These are phyloP conservation scores for Penicillium taxi DNA, from an alignment of 495 filamentous ascomycete species.

Conservation along the genomic window DNA sequence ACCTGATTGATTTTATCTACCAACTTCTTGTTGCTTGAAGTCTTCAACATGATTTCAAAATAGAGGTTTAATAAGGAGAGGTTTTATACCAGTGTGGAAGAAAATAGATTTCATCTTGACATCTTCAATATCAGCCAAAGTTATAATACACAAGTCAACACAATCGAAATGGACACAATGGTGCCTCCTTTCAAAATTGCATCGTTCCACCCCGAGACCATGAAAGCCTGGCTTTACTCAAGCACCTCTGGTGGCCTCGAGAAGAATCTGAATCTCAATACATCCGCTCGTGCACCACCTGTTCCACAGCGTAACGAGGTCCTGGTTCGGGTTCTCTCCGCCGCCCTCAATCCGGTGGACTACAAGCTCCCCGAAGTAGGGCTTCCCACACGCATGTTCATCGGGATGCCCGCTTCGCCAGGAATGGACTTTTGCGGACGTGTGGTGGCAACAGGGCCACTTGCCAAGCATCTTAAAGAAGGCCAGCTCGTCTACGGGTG, in stretches of 20 bases:
- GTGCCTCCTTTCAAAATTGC: too few species aligned
- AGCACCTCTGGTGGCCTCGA: slow-evolving; percentile 43
- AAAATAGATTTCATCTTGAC: too few species aligned
- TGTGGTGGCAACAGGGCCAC: slow-evolving; percentile 38
- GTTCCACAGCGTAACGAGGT: slow-evolving; percentile 33
- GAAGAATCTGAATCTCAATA: slow-evolving; percentile 47
- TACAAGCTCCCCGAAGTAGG: slow-evolving; percentile 57
- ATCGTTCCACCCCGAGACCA: slow-evolving; percentile 35
- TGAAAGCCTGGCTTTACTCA: slow-evolving; percentile 58
- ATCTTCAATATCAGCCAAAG: too few species aligned
- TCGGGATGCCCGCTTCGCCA: slow-evolving; percentile 46
- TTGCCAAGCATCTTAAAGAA: slow-evolving; percentile 25
- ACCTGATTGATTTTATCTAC: too few species aligned
- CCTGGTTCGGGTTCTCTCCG: slow-evolving; percentile 49
- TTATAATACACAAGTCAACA: too few species aligned
- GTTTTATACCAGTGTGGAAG: too few species aligned
- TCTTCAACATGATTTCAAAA: too few species aligned
- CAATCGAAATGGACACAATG: too few species aligned
- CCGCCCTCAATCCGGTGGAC: slow-evolving; percentile 61
- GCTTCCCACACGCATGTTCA: slow-evolving; percentile 28
- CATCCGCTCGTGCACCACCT: slow-evolving; percentile 34
- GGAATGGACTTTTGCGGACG: slow-evolving; percentile 58
- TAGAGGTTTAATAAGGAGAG: too few species aligned
- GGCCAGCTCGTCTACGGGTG: slow-evolving; percentile 54
- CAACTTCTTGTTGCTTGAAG: too few species aligned